phyloP scores from a whole-genome alignment of 1,139 yeast genomes.

The Lodderomyces margitis region DNA sequence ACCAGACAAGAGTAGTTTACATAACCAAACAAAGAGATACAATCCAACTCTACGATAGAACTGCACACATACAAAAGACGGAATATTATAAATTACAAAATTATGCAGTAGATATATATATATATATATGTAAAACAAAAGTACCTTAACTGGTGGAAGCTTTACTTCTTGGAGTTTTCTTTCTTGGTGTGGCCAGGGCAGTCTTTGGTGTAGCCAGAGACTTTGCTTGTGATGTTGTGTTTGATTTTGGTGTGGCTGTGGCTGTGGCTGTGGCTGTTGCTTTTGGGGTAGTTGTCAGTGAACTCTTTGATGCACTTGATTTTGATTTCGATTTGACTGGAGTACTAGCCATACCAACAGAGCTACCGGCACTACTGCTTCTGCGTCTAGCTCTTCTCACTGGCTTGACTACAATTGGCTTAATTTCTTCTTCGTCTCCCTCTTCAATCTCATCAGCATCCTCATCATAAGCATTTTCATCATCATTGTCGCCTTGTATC shows the following conservation, averaged over 20 bases:
- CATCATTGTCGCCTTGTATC: slow-evolving; percentile 45
- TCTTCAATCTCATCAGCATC: slow-evolving; percentile 16
- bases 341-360: slow-evolving; percentile 5
- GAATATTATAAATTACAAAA: not conserved
- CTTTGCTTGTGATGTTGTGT: not conserved
- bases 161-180: not conserved
- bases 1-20: too few relatives aligned
- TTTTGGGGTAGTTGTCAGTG: slow-evolving; percentile 2
- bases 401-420: slow-evolving; percentile 15
- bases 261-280: not conserved
- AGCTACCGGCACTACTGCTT: slow-evolving; percentile 8
- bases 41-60: too few relatives aligned
- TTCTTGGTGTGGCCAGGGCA: not conserved
- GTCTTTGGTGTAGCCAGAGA: not conserved
- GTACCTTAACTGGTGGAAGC: not conserved
- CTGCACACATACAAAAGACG: too few relatives aligned
- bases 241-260: slow-evolving; percentile 8
- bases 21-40: too few relatives aligned
- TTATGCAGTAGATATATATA: not conserved
- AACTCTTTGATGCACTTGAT: slow-evolving; percentile 5
- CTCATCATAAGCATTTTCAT: slow-evolving; percentile 16
- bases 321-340: slow-evolving; percentile 2
- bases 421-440: slow-evolving; percentile 17
- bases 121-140: not conserved
- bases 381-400: slow-evolving; percentile 11